phyloP scores from a whole-genome alignment of 106 monocot genomes.

The Dactylorhiza incarnata region DNA sequence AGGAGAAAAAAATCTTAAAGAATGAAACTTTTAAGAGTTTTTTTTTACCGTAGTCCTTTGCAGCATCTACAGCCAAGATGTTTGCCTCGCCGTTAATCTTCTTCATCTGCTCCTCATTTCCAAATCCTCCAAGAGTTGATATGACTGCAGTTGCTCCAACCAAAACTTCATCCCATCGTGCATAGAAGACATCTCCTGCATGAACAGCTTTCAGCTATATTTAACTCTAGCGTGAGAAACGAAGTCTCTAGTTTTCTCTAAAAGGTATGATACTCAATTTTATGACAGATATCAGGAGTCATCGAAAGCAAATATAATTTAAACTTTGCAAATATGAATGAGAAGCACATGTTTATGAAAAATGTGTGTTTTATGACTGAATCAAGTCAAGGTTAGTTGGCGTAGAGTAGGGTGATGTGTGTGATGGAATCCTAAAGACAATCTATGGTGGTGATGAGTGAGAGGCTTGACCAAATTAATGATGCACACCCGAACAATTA shows the following conservation, averaged over 20 bases:
- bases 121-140: slow-evolving; percentile 82
- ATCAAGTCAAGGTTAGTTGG: too few relatives aligned
- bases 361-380: too few relatives aligned
- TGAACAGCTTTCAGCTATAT: background rate
- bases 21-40: background rate
- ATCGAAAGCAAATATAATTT: too few relatives aligned
- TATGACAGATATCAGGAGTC: background rate
- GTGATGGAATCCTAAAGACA: too few relatives aligned
- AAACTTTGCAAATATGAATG: too few relatives aligned
- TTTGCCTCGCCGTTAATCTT: slow-evolving; percentile 87
- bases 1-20: too few relatives aligned
- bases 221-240: background rate
- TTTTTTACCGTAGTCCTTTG: slow-evolving; percentile 64
- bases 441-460: too few relatives aligned
- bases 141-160: slow-evolving; percentile 73
- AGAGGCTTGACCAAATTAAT: too few relatives aligned
- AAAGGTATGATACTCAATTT: background rate
- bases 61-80: slow-evolving; percentile 61
- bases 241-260: background rate
- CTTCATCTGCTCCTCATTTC: slow-evolving; percentile 85
- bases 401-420: too few relatives aligned
- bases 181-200: slow-evolving; percentile 74
- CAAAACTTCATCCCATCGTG: slow-evolving; percentile 71
- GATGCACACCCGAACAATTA: too few relatives aligned
- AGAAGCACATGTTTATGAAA: too few relatives aligned